phyloP scores from a whole-genome alignment of 1,139 yeast genomes.

The Geotrichum europaeum region DNA sequence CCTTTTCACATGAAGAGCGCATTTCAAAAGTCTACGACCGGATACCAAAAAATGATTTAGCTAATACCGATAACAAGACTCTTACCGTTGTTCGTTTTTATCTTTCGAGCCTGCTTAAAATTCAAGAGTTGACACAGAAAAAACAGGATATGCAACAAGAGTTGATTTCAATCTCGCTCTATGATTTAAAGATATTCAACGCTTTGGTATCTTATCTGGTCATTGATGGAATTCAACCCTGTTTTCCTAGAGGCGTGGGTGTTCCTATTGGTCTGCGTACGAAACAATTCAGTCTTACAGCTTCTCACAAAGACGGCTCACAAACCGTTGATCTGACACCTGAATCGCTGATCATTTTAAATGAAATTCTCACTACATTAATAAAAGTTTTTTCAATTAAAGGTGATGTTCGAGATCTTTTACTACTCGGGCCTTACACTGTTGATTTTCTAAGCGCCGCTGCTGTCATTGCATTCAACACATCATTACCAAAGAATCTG shows the following conservation, averaged over 20 bases:
- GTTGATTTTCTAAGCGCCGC: slow-evolving; percentile 60
- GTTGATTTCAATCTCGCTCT: slow-evolving; percentile 62
- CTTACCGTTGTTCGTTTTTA: slow-evolving; percentile 5
- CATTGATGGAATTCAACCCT: slow-evolving; percentile 65
- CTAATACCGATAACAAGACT: background rate
- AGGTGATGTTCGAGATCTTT: slow-evolving; percentile 43
- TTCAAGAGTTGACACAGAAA: slow-evolving; percentile 10
- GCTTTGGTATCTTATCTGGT: slow-evolving; percentile 58
- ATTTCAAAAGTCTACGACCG: background rate
- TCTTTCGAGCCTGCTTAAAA: slow-evolving; percentile 4
- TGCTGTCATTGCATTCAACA: slow-evolving; percentile 46
- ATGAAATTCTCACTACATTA: slow-evolving; percentile 39
- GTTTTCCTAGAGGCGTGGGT: slow-evolving; percentile 51
- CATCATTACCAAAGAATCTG: slow-evolving; percentile 24
- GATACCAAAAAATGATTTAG: slow-evolving; percentile 2
- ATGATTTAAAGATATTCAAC: slow-evolving; percentile 73
- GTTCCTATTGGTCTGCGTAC: slow-evolving; percentile 58
- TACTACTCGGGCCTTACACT: slow-evolving; percentile 41
- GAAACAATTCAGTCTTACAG: slow-evolving; percentile 19
- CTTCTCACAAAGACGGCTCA: slow-evolving; percentile 2
- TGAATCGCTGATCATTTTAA: slow-evolving; percentile 30
- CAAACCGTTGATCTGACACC: background rate
- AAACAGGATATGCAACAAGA: slow-evolving; percentile 2
- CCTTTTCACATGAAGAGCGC: background rate
- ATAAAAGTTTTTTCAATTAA: slow-evolving; percentile 55